These are phyloP conservation scores for Claviceps sp. DNA, from an alignment of 2,329 filamentous ascomycete species.

Conservation along the genomic window DNA sequence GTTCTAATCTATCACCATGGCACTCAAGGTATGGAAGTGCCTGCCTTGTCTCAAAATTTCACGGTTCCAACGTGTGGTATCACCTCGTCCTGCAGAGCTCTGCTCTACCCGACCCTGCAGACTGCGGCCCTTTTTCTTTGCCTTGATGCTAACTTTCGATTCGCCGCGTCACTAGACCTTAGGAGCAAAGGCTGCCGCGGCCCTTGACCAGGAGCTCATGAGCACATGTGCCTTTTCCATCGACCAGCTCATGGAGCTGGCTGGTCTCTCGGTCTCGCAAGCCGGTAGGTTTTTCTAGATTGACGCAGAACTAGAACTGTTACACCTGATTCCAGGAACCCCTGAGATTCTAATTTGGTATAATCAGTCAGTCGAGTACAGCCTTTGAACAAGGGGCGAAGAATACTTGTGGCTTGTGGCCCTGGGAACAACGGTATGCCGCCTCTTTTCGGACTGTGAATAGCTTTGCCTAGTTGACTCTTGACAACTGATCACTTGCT, in stretches of 20 bases:
- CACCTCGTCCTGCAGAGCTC: too few species aligned
- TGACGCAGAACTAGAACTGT: not conserved
- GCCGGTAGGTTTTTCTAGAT: slow-evolving; percentile 42
- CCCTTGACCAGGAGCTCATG: slow-evolving; percentile 91
- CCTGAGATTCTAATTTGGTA: not conserved
- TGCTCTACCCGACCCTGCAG: too few species aligned
- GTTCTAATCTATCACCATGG: not conserved
- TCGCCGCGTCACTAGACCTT: slow-evolving; percentile 49
- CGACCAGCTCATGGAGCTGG: slow-evolving; percentile 94
- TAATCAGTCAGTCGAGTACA: slow-evolving; percentile 67
- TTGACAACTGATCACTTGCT: not conserved
- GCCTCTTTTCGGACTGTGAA: not conserved
- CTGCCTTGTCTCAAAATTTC: not conserved
- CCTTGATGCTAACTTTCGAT: not conserved
- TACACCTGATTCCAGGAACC: too few species aligned
- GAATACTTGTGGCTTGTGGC: slow-evolving; percentile 80
- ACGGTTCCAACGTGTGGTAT: too few species aligned
- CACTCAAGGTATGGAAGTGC: not conserved
- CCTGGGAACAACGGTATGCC: slow-evolving; percentile 56
- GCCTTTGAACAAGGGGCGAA: slow-evolving; percentile 54
- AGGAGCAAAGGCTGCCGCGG: slow-evolving; percentile 72
- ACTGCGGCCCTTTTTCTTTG: too few species aligned
- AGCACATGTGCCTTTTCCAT: slow-evolving; percentile 75
- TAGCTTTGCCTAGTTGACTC: not conserved
- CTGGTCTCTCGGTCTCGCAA: slow-evolving; percentile 85